Evolutionary conservation across 2,329 filamentous ascomycete genomes (phyloP).

Genomic region (Dactylellina parvicollis): DNA sequence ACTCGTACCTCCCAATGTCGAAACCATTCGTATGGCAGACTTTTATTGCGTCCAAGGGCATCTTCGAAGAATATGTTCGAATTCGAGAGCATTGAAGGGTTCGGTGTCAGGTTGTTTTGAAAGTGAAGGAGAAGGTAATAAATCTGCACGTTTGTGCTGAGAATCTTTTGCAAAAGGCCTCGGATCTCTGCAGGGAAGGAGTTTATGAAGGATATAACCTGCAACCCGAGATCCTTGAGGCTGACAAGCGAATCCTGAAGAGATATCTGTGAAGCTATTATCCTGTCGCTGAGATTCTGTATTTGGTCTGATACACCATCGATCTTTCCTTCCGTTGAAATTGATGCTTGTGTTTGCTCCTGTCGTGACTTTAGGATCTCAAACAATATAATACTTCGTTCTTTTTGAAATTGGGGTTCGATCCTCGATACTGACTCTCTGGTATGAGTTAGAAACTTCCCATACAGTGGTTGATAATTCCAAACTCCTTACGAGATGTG

Average conservation of each 20-base stretch:
- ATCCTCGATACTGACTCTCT: neutral
- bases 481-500: neutral
- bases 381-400: neutral
- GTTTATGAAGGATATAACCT: neutral
- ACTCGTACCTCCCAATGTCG: slow-evolving; percentile 2
- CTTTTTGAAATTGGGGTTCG: neutral
- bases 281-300: neutral
- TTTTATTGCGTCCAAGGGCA: neutral
- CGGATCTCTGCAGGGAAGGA: neutral
- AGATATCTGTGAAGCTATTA: neutral
- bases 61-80: neutral
- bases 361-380: neutral
- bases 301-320: neutral
- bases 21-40: slow-evolving; percentile 4
- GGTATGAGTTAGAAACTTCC: neutral
- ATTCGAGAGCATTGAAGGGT: neutral
- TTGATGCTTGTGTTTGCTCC: neutral
- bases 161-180: neutral
- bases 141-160: neutral
- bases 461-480: neutral
- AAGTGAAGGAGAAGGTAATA: neutral
- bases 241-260: neutral
- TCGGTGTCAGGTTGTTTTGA: neutral
- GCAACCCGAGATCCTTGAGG: neutral
- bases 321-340: neutral